Evolutionary conservation across 345 rosid genomes (phyloP), one percentile per base, ranked within the genome.

Genomic region (Barbarea vulgaris): DNA sequence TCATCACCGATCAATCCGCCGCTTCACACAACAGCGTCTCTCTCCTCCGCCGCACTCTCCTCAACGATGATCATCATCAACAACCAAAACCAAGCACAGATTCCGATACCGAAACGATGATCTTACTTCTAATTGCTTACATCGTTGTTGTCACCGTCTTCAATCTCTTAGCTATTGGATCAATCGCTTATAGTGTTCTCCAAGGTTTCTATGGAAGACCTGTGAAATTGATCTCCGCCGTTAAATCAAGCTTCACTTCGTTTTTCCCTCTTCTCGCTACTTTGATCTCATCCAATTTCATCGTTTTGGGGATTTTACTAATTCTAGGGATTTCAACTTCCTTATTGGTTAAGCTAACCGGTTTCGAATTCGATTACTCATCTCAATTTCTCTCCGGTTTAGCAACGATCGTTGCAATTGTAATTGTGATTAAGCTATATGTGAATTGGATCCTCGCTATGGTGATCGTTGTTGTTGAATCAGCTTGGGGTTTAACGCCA

Each of bases 141-240:
- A 1, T 77, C 51, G 21, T 79, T 64, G 80, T 84, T 42, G 25
- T 67, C 66, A 59, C 54, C 55, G 67, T 81, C 33, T 77, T 84
- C 79, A 67, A 81, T 9, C 79, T 83, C 75, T 73, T 79, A 30
- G 90, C 90, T 21, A 51, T 72, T 28, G 90, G 87, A 7, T 89
- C 97, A 36, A 81, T 91, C 82, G 81, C 91, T 58, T 81, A 80
- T 79, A 87, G 94, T 64, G 84, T 87, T 7, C 58, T 83, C 58
- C 91, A 87, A 3, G 96, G 91, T 3, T 93, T 91, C 82, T 89
- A 87, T 41, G 97, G 97, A 52, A 78, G 96, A 53, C 98, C 98
- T 22, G 93, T 91, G 64, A 89, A 84, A 79, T 79, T 93, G 4
- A 11, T 69, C 19, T 77, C 90, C 6, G 83, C 97, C 2, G 72